These are phyloP conservation scores for Mucor circinelloides DNA, from an alignment of 371 early-diverging fungal species.

Conservation along the genomic window DNA sequence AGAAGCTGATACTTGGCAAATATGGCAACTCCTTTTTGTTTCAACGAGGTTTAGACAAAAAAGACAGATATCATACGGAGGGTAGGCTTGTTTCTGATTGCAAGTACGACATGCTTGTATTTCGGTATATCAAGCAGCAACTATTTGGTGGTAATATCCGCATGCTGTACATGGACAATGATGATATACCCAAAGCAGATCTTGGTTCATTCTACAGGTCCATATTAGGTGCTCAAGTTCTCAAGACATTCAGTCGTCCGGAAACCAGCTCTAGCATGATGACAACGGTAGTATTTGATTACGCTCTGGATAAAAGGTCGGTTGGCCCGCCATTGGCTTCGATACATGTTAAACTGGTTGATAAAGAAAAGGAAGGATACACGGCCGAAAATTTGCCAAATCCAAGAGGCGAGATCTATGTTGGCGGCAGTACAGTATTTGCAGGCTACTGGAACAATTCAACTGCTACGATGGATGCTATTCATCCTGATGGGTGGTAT, in stretches of 20 bases:
- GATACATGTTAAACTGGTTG: slow-evolving; percentile 79
- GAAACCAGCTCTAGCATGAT: slow-evolving; percentile 54
- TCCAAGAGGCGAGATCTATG: slow-evolving; percentile 67
- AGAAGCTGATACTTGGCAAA: slow-evolving; percentile 15
- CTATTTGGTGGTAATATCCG: slow-evolving; percentile 76
- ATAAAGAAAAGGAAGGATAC: slow-evolving; percentile 52
- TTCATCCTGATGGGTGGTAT: slow-evolving; percentile 75
- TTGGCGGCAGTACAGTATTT: slow-evolving; percentile 46
- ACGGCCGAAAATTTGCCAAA: slow-evolving; percentile 63
- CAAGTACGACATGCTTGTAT: slow-evolving; percentile 28
- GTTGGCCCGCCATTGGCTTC: slow-evolving; percentile 68
- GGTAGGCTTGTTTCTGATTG: slow-evolving; percentile 25
- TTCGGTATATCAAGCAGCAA: slow-evolving; percentile 30
- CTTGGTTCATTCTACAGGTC: slow-evolving; percentile 35
- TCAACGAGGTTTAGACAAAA: slow-evolving; percentile 21
- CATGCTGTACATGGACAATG: slow-evolving; percentile 53
- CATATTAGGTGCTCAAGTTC: slow-evolving; percentile 41
- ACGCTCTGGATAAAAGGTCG: slow-evolving; percentile 16
- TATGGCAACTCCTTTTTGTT: slow-evolving; percentile 28
- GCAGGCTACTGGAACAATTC: slow-evolving; percentile 53
- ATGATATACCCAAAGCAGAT: slow-evolving; percentile 33
- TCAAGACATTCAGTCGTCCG: slow-evolving; percentile 53
- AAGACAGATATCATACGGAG: slow-evolving; percentile 8
- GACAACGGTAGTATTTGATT: slow-evolving; percentile 46
- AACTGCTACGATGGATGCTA: slow-evolving; percentile 28